These are phyloP conservation scores for Mycena haematopus DNA, from an alignment of 768 basidiomycete genomes.

Conservation along the genomic window DNA sequence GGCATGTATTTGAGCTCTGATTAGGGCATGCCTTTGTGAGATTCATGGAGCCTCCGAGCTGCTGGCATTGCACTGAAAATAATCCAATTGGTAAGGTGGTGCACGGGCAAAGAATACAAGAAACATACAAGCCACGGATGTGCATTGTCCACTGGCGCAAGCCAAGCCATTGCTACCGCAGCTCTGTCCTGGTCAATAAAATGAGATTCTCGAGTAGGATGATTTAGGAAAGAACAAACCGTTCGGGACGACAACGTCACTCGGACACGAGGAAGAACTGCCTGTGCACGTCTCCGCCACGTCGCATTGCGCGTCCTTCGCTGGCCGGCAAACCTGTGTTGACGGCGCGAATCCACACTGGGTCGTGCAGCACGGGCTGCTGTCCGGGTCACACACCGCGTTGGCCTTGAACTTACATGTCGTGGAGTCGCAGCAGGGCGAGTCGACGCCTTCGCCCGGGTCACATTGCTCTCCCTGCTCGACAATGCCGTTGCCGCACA, in stretches of 20 bases:
- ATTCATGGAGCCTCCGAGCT: conserved; percentile 73
- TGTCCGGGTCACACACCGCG: conserved; percentile 81
- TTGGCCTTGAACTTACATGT: conserved; percentile 78
- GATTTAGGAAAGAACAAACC: conserved; percentile 45
- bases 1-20: conserved; percentile 69
- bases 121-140: conserved; percentile 68
- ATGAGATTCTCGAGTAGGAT: neutral
- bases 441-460: conserved; percentile 65
- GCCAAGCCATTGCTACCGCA: conserved; percentile 70
- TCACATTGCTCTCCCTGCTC: conserved; percentile 89
- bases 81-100: too few relatives aligned
- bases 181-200: conserved; percentile 52
- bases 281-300: conserved; percentile 78
- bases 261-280: conserved; percentile 72
- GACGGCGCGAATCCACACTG: conserved; percentile 73
- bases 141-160: conserved; percentile 83
- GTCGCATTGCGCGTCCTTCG: conserved; percentile 74
- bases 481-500: conserved; percentile 87
- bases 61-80: conserved; percentile 78
- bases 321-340: conserved; percentile 73
- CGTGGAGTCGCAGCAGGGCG: conserved; percentile 73
- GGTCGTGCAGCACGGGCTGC: conserved; percentile 75
- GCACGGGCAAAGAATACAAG: too few relatives aligned
- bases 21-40: conserved; percentile 71
- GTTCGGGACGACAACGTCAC: conserved; percentile 65